A percentile compares a stretch with the other conserved stretches of the same genome.
phyloP scores from a whole-genome alignment of 2,329 filamentous ascomycete genomes.

The Clarireedia paspali region DNA sequence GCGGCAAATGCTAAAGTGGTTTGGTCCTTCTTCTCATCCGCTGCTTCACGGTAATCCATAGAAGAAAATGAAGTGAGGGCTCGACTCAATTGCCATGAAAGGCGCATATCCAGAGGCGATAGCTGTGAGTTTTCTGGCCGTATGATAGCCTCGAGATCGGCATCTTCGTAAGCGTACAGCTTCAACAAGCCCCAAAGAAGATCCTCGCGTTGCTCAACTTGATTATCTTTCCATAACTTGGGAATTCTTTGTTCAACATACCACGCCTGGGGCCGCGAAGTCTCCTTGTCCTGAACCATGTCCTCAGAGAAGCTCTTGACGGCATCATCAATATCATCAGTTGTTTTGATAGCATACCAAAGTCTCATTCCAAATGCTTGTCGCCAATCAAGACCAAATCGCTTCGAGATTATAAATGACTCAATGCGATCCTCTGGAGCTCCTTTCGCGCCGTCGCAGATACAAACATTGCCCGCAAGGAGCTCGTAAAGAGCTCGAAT shows the following conservation, averaged over 20 bases:
- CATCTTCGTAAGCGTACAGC: constrained; percentile 60
- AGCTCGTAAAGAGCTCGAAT: constrained; percentile 86
- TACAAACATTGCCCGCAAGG: constrained; percentile 77
- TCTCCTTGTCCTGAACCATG: constrained; percentile 61
- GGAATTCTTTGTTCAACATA: constrained; percentile 54
- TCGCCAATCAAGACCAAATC: constrained; percentile 85
- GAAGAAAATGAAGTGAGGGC: constrained; percentile 46
- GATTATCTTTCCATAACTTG: constrained; percentile 52
- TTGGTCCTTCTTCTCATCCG: constrained; percentile 54
- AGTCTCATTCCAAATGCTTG: constrained; percentile 86
- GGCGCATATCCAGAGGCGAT: constrained; percentile 64
- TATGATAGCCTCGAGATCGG: constrained; percentile 61
- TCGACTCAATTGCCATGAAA: constrained; percentile 80
- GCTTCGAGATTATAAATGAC: constrained; percentile 73
- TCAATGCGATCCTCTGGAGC: constrained; percentile 72
- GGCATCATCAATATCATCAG: constrained; percentile 64
- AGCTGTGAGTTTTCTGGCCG: constrained; percentile 70
- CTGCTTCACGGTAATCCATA: constrained; percentile 45
- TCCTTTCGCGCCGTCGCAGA: constrained; percentile 68
- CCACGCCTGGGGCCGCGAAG: constrained; percentile 62
- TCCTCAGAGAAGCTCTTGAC: constrained; percentile 69
- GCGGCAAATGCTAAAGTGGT: constrained; percentile 58
- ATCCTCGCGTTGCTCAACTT: constrained; percentile 58
- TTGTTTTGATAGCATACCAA: constrained; percentile 71
- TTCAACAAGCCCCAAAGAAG: constrained; percentile 82